phyloP scores from a whole-genome alignment of 2,329 filamentous ascomycete genomes.

The Aspergillus neoniger region DNA sequence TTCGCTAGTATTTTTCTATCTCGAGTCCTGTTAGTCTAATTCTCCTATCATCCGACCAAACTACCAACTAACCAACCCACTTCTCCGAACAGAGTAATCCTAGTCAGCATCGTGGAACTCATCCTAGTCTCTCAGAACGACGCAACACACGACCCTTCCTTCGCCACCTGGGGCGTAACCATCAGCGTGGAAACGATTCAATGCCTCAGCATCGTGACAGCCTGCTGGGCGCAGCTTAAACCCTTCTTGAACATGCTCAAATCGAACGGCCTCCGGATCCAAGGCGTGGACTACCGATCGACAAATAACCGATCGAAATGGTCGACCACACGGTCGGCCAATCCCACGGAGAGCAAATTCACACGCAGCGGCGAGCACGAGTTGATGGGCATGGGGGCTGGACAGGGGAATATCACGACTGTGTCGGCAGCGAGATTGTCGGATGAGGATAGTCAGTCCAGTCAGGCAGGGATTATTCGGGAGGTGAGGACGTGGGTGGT shows the following conservation, averaged over 20 bases:
- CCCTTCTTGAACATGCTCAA: conserved; percentile 26
- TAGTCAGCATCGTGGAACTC: conserved; percentile 18
- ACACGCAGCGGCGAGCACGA: conserved; percentile 1
- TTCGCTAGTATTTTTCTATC: conserved; percentile 27
- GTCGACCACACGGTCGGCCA: background rate
- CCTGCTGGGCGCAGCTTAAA: conserved; percentile 25
- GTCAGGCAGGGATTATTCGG: conserved; percentile 22
- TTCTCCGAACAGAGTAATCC: conserved; percentile 15
- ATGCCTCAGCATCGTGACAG: conserved; percentile 29
- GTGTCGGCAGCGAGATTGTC: conserved; percentile 16
- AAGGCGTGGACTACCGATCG: conserved; percentile 14
- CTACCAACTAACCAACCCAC: background rate
- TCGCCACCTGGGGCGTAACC: conserved; percentile 21
- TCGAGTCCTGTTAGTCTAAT: conserved; percentile 21
- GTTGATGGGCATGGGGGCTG: conserved; percentile 5
- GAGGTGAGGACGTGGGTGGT: conserved; percentile 19
- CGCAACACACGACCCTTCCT: conserved; percentile 20
- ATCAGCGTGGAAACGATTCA: conserved; percentile 23
- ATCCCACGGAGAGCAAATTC: background rate
- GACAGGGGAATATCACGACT: conserved; percentile 14
- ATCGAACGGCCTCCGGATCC: conserved; percentile 22
- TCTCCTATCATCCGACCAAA: background rate
- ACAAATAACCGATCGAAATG: background rate
- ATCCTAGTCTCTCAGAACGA: conserved; percentile 14
- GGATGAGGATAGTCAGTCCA: conserved; percentile 23